These are phyloP conservation scores for Calonectria pteridis DNA, from an alignment of 2,329 filamentous ascomycete species.

Conservation along the genomic window DNA sequence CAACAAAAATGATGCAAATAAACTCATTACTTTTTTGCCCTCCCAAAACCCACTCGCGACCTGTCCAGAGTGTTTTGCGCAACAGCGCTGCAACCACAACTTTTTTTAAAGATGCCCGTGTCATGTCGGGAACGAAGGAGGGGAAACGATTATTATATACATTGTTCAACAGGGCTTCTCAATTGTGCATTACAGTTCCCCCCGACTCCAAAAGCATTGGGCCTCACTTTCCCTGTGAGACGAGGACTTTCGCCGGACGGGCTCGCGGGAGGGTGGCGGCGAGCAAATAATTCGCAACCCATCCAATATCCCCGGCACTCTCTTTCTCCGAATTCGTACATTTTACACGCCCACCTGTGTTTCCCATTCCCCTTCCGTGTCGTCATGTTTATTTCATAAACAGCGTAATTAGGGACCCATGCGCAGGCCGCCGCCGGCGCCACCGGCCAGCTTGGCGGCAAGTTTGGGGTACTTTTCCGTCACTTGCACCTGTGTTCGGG, in stretches of 20 bases:
- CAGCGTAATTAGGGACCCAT: slow-evolving; percentile 48
- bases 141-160: slow-evolving; percentile 48
- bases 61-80: slow-evolving; percentile 33
- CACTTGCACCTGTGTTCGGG: slow-evolving; percentile 93
- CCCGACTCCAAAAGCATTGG: slow-evolving; percentile 44
- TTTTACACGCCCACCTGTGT: slow-evolving; percentile 39
- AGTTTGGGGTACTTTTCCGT: slow-evolving; percentile 89
- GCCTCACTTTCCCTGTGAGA: slow-evolving; percentile 43
- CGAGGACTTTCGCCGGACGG: slow-evolving; percentile 30
- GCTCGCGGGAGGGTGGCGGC: slow-evolving; percentile 21
- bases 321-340: slow-evolving; percentile 43
- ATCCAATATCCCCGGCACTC: slow-evolving; percentile 27
- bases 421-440: slow-evolving; percentile 51
- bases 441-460: slow-evolving; percentile 72
- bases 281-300: slow-evolving; percentile 23
- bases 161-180: slow-evolving; percentile 42
- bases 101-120: slow-evolving; percentile 29
- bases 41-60: slow-evolving; percentile 11
- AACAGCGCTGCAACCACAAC: slow-evolving; percentile 25
- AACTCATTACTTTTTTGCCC: slow-evolving; percentile 15
- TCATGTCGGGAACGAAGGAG: slow-evolving; percentile 27
- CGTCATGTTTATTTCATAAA: slow-evolving; percentile 39
- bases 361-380: slow-evolving; percentile 23
- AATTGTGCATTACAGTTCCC: slow-evolving; percentile 44
- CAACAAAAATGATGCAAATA: slow-evolving; percentile 8